Evolutionary conservation across 441 rosid genomes (phyloP).

Genomic region (Metrosideros polymorpha): DNA sequence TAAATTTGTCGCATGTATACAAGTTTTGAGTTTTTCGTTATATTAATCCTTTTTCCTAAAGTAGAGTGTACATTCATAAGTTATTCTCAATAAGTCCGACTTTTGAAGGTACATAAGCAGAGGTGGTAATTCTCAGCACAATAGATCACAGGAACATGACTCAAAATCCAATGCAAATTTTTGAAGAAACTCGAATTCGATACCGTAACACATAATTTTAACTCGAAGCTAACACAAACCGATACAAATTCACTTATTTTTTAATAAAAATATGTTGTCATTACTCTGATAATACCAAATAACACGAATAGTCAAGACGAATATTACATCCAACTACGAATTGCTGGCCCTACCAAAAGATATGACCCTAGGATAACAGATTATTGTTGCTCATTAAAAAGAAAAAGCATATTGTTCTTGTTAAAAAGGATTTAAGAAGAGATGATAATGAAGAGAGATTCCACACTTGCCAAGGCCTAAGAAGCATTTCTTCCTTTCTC

Average conservation of each 20-base stretch:
- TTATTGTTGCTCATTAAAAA: not conserved
- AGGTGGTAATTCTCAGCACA: not conserved
- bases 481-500: not conserved
- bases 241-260: rapidly evolving
- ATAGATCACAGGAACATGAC: rapidly evolving
- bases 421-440: not conserved
- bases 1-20: no score
- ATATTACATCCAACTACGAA: not conserved
- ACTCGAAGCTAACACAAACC: not conserved
- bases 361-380: not conserved
- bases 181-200: not conserved
- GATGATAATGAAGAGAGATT: not conserved
- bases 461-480: not conserved
- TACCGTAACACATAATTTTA: no score
- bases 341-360: not conserved
- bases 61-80: no score
- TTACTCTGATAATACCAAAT: no score
- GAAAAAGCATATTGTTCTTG: not conserved
- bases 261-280: not conserved
- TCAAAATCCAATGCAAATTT: not conserved
- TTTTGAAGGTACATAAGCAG: not conserved
- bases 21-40: no score
- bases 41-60: no score
- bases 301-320: not conserved
- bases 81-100: no score